Evolutionary conservation across 129 eudicot genomes (phyloP).

Genomic region (Centaurea solstitialis): DNA sequence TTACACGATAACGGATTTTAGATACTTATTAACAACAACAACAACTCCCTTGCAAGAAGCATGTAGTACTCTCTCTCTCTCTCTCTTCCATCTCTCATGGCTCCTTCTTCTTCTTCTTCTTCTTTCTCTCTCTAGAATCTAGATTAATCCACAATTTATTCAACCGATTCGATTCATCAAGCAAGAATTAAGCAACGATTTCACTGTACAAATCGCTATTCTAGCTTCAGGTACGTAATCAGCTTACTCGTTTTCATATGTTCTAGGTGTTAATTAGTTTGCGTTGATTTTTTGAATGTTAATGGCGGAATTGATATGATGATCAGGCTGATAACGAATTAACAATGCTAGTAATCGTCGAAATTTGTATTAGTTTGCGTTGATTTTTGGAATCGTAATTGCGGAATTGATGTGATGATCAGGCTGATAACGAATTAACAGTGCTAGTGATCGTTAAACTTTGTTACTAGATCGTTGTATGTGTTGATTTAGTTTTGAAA

Average conservation of each 20-base stretch:
- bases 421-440: no score
- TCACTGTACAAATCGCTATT: constrained; percentile 25
- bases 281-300: not conserved
- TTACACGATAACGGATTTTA: constrained; percentile 32
- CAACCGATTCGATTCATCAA: constrained; percentile 10
- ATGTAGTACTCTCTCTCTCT: constrained; percentile 12
- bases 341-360: not conserved
- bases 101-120: constrained; percentile 5
- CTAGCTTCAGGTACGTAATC: constrained; percentile 16
- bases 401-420: no score
- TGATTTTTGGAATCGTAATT: no score
- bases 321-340: not conserved
- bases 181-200: constrained; percentile 21
- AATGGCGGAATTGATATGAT: not conserved
- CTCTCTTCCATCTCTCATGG: constrained; percentile 27
- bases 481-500: not conserved
- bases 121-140: no score
- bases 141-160: constrained; percentile 33
- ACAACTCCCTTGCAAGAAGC: constrained; percentile 9
- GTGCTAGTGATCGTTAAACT: not conserved
- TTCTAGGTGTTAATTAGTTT: not conserved
- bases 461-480: not conserved
- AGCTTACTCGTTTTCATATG: not conserved
- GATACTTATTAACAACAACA: constrained; percentile 24
- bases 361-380: no score